Evolutionary conservation across 768 basidiomycete species (phyloP).

Genomic region (Macrolepiota fuliginosa): DNA sequence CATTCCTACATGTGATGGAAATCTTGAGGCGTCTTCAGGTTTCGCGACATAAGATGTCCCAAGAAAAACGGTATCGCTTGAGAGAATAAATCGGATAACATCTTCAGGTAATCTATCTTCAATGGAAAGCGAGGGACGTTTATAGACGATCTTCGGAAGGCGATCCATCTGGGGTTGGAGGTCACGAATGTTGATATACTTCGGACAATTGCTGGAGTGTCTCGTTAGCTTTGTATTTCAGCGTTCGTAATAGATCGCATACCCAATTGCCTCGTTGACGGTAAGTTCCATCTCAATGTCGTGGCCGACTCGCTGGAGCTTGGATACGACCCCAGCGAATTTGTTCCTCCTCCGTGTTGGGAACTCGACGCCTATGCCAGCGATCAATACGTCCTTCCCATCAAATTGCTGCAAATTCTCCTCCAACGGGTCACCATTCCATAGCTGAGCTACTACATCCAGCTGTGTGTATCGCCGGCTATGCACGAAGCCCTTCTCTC

Average conservation of each 20-base stretch:
- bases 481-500: constrained; percentile 44
- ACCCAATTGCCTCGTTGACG: constrained; percentile 63
- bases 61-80: constrained; percentile 53
- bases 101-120: constrained; percentile 47
- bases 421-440: constrained; percentile 55
- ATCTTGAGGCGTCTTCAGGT: constrained; percentile 32
- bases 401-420: constrained; percentile 28
- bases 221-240: background rate
- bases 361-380: constrained; percentile 61
- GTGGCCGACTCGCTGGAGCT: constrained; percentile 25
- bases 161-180: constrained; percentile 41
- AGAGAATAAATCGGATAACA: constrained; percentile 44
- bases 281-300: constrained; percentile 34
- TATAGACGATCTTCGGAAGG: constrained; percentile 35
- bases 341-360: constrained; percentile 59
- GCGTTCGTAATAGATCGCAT: constrained; percentile 18
- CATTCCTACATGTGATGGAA: constrained; percentile 59
- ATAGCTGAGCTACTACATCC: constrained; percentile 37
- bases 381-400: constrained; percentile 34
- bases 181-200: constrained; percentile 61
- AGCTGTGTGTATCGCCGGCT: constrained; percentile 34
- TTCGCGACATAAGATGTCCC: constrained; percentile 48
- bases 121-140: constrained; percentile 28
- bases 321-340: constrained; percentile 48
- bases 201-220: constrained; percentile 57